Evolutionary conservation across 1,284 basidiomycete species (phyloP), one percentile per base, ranked within the genome.

Genomic region (Phlebopus sp.): DNA sequence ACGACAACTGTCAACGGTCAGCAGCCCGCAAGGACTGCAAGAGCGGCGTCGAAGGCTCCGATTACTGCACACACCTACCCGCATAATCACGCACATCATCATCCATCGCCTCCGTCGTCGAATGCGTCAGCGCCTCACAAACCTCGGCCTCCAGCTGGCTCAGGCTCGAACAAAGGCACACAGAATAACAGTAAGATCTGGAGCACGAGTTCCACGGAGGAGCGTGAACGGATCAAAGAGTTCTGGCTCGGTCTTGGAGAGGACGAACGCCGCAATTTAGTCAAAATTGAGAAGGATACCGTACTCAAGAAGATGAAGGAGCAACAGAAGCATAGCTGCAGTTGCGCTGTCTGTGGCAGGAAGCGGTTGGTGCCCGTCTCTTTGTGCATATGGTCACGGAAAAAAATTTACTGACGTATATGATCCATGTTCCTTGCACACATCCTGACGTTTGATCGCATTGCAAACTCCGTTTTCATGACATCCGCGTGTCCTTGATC

Each of bases 221-320:
- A 99, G 71, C 82, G 97, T 23, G 94, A 97, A 67, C 84, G 91
- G 56, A 98, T 99, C 71, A 94, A 95, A 67, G 89, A 94, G 63
- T 99, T 98, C 71, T 99, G 96, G 96, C 82, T 97, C 21, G 85
- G 81, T 5, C 78, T 99, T 9, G 81, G 81, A 40, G 92, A 97
- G 71, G 82, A 87, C 44, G 94, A 98, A 66, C 82, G 97, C 37
- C 75, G 90, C 56, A 87, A 84, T 68, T 80, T 99, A 49, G 90
- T 99, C 65, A 90, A 92, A 75, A 84, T 97, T 59, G 96, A 99
- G 76, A 97, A 98, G 74, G 93, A 98, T 67, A 92, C 92, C 13
- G 95, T 99, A 23, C 73, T 98, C 53, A 84, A 82, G 68, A 97
- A 97, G 82, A 98, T 99, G 93, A 97, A 97, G 77, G 96, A 97